Conservation (phyloP, 2,329 filamentous ascomycete genomes). For the Cladophialophora chaetospira region DNA sequence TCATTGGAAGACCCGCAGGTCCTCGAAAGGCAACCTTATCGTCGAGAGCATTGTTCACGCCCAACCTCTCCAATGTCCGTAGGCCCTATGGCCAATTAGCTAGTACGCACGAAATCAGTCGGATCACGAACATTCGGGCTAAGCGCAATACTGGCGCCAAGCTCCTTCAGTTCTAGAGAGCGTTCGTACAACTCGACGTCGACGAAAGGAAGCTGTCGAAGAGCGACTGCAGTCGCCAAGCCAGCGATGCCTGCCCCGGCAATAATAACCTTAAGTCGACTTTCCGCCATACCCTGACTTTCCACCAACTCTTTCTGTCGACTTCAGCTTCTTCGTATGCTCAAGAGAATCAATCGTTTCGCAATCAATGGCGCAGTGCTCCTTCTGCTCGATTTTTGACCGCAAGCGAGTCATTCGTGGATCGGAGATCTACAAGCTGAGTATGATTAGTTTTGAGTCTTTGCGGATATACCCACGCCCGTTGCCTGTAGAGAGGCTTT, state of each 20-base stretch:
- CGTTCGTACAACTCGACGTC: slow-evolving; percentile 54
- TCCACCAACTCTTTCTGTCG: background rate
- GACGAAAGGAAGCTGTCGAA: slow-evolving; percentile 40
- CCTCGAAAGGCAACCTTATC: slow-evolving; percentile 44
- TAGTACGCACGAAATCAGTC: background rate
- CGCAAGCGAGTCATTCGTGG: background rate
- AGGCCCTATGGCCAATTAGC: slow-evolving; percentile 31
- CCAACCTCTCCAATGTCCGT: slow-evolving; percentile 54
- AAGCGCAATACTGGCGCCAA: slow-evolving; percentile 53
- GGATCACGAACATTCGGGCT: slow-evolving; percentile 50
- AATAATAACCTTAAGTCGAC: slow-evolving; percentile 47
- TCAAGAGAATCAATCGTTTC: background rate
- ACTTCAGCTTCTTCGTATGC: background rate
- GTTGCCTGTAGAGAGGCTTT: background rate
- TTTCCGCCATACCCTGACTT: slow-evolving; percentile 24
- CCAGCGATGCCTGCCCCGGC: slow-evolving; percentile 56
- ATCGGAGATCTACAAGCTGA: background rate
- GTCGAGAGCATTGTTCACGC: slow-evolving; percentile 49
- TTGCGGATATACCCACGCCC: background rate
- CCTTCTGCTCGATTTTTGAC: background rate
- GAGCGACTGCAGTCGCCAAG: slow-evolving; percentile 51
- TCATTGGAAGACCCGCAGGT: slow-evolving; percentile 49
- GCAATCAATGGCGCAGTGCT: background rate
- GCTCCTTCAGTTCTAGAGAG: slow-evolving; percentile 49
- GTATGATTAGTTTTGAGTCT: background rate